Conservation (phyloP, 106 monocot genomes). For the Posidonia australis region DNA sequence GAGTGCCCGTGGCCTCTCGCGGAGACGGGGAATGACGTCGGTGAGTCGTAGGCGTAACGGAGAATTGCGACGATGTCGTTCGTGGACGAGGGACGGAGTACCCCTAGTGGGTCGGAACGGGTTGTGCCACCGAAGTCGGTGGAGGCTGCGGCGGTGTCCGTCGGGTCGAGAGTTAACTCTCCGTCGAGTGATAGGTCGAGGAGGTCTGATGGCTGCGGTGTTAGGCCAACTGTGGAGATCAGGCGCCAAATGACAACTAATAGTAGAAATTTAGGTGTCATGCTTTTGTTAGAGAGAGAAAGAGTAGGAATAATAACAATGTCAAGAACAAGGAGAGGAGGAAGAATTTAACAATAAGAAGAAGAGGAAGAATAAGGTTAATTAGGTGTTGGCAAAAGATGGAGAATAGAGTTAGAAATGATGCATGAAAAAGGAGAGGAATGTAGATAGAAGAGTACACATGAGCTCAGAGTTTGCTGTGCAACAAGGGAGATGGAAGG, state of each 20-base stretch:
- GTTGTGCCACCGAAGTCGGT: constrained; percentile 46
- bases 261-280: not conserved
- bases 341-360: too few relatives aligned
- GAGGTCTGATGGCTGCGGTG: not conserved
- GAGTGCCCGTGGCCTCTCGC: constrained; percentile 92
- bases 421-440: too few relatives aligned
- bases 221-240: not conserved
- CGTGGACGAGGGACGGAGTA: constrained; percentile 41
- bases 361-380: too few relatives aligned
- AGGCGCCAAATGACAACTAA: not conserved
- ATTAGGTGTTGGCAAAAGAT: too few relatives aligned
- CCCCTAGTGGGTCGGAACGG: constrained; percentile 31
- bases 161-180: constrained; percentile 3
- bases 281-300: not conserved
- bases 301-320: not conserved
- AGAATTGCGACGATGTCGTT: constrained; percentile 33
- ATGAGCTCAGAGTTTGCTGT: too few relatives aligned
- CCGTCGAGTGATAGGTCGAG: not conserved
- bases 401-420: too few relatives aligned
- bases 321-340: too few relatives aligned
- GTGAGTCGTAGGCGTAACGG: constrained; percentile 24
- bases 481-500: too few relatives aligned
- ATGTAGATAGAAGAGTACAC: too few relatives aligned
- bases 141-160: constrained; percentile 25
- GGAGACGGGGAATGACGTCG: constrained; percentile 35